Evolutionary conservation across 192 early-diverging fungal genomes (phyloP), one percentile per base, ranked within the genome.

Genomic region (Thamnidium elegans): DNA sequence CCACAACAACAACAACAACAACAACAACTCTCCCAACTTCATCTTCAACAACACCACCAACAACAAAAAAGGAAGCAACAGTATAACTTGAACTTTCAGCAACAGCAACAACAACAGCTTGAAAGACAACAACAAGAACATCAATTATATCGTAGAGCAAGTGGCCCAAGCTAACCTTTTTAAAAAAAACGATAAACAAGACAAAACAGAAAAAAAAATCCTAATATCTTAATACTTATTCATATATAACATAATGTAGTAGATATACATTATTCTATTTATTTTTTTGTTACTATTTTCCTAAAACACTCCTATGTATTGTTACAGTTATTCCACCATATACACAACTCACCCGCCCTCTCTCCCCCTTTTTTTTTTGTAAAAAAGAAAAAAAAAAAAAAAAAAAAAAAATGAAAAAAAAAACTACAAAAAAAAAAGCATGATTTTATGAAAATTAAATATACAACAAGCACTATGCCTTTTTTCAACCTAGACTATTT

Each of bases 141-240:
- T 26, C 26, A 26, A 26, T 26, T 63, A 51, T 58, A 58, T 32
- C 31, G 55, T 20, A 58, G 55, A 42, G 31, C 55, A 39, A 58
- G 55, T 39, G 55, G 55, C 20, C 55, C 59, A 23, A 62, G 19
- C 19, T 50, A 50, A 62, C 21, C 39, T 7, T 46, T 42, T 21
- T n/a, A 23, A 23, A 20, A 34, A 19, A 32, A 34, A 42, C 23
- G 34, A 23, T 44, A 13, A 26, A 32, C 46, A 48, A 14, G 2
- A 7, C 0, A 2, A 48, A 14, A 48, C 46, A 45, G 13, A 62
- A 23, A 62, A 32, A 20, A 50, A 44, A 50, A 23, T 50, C 61
- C 7, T 34, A n/a, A 21, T 48, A 32, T 39, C 46, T 17, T 48
- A 3, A n/a, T 31, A 11, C 19, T 17, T 62, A 23, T 50, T 50